Base-by-base conservation (phyloP, 345 rosid genomes). In the Salix purpurea region DNA sequence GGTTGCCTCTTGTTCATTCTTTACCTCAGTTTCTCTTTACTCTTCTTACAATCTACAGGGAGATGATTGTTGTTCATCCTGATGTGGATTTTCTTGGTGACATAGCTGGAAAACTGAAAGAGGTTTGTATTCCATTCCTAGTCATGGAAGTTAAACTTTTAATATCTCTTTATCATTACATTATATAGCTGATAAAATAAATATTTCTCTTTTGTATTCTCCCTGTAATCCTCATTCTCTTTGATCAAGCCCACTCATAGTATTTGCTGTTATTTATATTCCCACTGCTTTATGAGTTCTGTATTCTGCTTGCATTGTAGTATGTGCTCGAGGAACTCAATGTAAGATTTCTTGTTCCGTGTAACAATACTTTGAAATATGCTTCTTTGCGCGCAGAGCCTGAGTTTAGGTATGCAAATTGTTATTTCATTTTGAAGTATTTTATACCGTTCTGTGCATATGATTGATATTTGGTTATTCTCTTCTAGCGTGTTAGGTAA, bases 271-370 rank as follows among this genome's bases (percentile, higher is more conserved):
- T 18, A 12, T 56, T 54, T 54, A 40, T 58, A 58, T 69, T 18
- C 64, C 3, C 11, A 16, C 16, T 15, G 40, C 54, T 62, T 69
- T 56, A 61, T 67, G 48, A 66, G 66, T 24, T 46, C 16, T 42
- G 26, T 32, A 26, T 77, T 82, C 65, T 46, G 34, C 81, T 81
- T 66, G 36, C 65, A 15, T 85, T 84, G 79, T 84, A 96, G 99
- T 96, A 91, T 88, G 94, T 94, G 69, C 81, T 92, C 44, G 99
- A 92, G 85, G 99, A 94, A 78, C 97, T 96, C 65, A 96, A 96
- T 79, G 89, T 94, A 70, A 84, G 90, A 84, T 86, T 88, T 67
- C 96, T 96, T 79, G 81, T 88, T 26, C 87, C 99, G 10, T 94
- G 97, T 76, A 85, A 83, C 78, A 97, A 94, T 82, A 84, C 94